Evolutionary conservation across 768 basidiomycete species (phyloP), one percentile per base, ranked within the genome.

Genomic region (Suillus clintonianus): DNA sequence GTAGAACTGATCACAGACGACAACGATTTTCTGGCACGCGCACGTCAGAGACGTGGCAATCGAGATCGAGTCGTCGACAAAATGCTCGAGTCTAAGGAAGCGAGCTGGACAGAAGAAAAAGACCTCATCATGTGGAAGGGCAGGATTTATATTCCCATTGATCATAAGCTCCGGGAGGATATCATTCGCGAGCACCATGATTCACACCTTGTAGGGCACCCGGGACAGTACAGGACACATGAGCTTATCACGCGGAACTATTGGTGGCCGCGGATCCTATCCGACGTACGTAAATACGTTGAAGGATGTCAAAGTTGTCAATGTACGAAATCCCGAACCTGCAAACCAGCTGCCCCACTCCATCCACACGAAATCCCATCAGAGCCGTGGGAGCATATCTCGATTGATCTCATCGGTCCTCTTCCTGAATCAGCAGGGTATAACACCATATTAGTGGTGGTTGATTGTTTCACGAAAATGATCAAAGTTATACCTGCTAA

Each of bases 221-320:
- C 70, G 1, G 76, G 76, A 30, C 60, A 59, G 19, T 67, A 60
- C 27, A 69, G 67, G 41, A 77, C 71, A 2, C 60, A 65, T 3
- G 64, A 75, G 45, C 59, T 74, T 0, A 27, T 77, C 2, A 42
- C 42, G 0, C 50, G 72, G 0, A 58, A 69, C 32, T 78, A 72
- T 39, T 77, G 70, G 70, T 77, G 76, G 76, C 76, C 71, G 2
- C 51, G 60, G 0, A 69, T 77, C 60, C 58, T 59, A 0, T 32
- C 13, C 2, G 67, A 67, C 27, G 50, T 78, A 11, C 32, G 58
- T 2, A 24, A 27, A 2, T 78, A 76, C 59, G 69, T 76, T 30
- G 58, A 61, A 4, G 71, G 71, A 2, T 78, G 75, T 54, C 67
- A 69, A 13, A 65, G 62, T 1, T 76, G 76, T 61, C 70, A 77